These are phyloP conservation scores for Alisma plantagoaquatica DNA, from an alignment of 106 monocot genomes.

Conservation along the genomic window DNA sequence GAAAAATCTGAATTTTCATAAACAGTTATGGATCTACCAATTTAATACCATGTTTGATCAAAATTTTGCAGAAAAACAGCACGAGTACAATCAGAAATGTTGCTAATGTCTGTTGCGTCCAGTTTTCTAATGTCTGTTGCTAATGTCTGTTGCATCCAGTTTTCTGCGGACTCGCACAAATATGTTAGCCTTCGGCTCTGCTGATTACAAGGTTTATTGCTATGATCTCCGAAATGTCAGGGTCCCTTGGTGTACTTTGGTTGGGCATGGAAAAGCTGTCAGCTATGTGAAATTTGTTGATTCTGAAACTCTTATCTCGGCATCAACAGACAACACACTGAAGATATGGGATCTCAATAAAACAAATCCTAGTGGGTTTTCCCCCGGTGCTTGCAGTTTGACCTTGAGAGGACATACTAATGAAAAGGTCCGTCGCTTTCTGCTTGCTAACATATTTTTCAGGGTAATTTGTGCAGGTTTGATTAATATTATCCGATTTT, in stretches of 20 bases:
- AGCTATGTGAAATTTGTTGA: slow-evolving; percentile 96
- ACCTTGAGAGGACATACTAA: slow-evolving; percentile 80
- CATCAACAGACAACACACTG: slow-evolving; percentile 87
- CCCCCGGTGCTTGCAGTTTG: slow-evolving; percentile 58
- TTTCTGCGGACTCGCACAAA: slow-evolving; percentile 75
- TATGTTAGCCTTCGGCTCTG: slow-evolving; percentile 85
- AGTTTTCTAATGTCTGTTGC: slow-evolving; percentile 34
- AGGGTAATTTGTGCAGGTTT: background rate
- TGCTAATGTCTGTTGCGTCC: background rate
- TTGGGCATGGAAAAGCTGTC: slow-evolving; percentile 79
- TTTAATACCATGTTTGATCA: background rate
- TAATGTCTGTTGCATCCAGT: slow-evolving; percentile 91
- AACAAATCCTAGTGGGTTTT: slow-evolving; percentile 45
- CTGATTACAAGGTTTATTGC: slow-evolving; percentile 81
- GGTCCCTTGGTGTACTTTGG: slow-evolving; percentile 82
- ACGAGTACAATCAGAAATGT: background rate
- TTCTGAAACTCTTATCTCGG: slow-evolving; percentile 61
- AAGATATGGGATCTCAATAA: slow-evolving; percentile 91
- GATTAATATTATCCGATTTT: background rate
- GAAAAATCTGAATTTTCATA: no score
- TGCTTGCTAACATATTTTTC: background rate
- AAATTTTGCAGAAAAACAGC: background rate
- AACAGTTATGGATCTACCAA: no score
- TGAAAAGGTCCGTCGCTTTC: slow-evolving; percentile 57
- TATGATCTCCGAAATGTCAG: slow-evolving; percentile 83